Base-by-base conservation (phyloP, 1,284 basidiomycete species). In the Neolentinus lepideus region DNA sequence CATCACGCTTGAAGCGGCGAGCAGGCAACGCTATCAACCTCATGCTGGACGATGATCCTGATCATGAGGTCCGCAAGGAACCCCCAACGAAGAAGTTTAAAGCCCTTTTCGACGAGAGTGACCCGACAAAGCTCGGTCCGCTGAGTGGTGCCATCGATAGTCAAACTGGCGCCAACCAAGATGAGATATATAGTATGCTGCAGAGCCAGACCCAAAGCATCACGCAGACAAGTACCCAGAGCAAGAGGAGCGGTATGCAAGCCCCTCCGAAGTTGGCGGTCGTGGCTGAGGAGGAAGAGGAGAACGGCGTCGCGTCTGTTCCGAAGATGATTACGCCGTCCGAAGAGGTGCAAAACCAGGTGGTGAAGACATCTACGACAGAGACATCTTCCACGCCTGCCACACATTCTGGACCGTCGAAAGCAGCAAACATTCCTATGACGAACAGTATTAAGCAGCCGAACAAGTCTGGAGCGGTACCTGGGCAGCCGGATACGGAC, bases 51-150 rank as follows among this genome's bases (percentile, higher is more conserved):
- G 57, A 47, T 22, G 55, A 61, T 4, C 58, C 63, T 2, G 60
- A 64, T 48, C 50, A 60, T 9, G 64, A 67, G 58, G 61, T 57
- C 24, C 62, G 53, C 1, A 69, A 70, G 55, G 79, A 85, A 60
- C 81, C 84, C 0, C 77, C 82, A 2, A 67, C 81, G 22, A 88
- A 88, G 64, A 85, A 81, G 63, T 88, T 83, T 69, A 85, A 81
- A 62, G 79, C 79, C 0, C 72, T 90, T 2, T 90, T 87, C 58
- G 86, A 90, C 12, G 79, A 78, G 24, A 86, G 74, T 53, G 74
- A 85, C 62, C 84, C 82, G 12, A 75, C 77, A 56, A 73, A 69
- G 26, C 55, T 68, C 8, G 58, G 63, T 16, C 51, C 21, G 27
- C 38, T 43, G 4, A 50, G 47, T n/a, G 47, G 47, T 21, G 22